These are phyloP conservation scores for Solanum rostratum DNA, from an alignment of 257 asterid genomes.

Conservation along the genomic window DNA sequence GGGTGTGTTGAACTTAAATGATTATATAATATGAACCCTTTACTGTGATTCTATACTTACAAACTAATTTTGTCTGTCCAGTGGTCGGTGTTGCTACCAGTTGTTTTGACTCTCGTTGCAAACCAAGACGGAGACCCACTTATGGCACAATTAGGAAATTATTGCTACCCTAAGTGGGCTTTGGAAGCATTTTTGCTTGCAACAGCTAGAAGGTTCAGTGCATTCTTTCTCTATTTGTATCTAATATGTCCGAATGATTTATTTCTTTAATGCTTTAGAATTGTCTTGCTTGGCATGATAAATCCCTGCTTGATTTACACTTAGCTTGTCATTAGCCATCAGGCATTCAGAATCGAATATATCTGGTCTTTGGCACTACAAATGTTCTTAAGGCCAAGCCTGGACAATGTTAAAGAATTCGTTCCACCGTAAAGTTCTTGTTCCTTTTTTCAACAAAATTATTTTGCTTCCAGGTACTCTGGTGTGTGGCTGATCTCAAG, in stretches of 20 bases:
- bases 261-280: neutral
- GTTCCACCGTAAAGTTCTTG: neutral
- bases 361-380: neutral
- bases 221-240: neutral
- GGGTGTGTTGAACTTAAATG: neutral
- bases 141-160: constrained; percentile 29
- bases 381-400: neutral
- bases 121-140: constrained; percentile 47
- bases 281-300: neutral
- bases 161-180: constrained; percentile 85
- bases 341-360: neutral
- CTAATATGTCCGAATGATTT: neutral
- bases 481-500: constrained; percentile 92
- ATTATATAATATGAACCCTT: neutral
- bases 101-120: constrained; percentile 80
- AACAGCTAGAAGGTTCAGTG: constrained; percentile 58
- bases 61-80: constrained; percentile 25
- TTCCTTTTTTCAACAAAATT: neutral
- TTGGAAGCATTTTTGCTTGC: constrained; percentile 81
- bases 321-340: neutral
- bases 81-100: constrained; percentile 93
- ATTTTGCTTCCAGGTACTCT: constrained; percentile 49
- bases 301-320: neutral
- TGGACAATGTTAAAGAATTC: neutral
- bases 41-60: neutral